Percentiles rank a stretch among this genome's conserved stretches.
Conservation (phyloP, 1,139 yeast genomes). For the Pichia sp. region DNA sequence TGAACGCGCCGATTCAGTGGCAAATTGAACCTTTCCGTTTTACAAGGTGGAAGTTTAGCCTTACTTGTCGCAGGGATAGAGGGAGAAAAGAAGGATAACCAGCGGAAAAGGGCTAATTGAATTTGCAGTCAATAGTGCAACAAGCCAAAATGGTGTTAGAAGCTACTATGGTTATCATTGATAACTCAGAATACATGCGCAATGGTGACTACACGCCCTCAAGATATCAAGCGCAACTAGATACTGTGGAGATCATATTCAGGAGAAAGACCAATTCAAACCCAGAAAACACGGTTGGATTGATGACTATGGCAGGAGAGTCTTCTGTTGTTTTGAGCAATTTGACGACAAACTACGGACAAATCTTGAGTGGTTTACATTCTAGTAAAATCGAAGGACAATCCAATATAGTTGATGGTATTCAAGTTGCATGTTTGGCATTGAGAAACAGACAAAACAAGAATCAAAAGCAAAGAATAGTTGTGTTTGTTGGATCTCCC, state of each 20-base stretch:
- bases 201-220: constrained; percentile 92
- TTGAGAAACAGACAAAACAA: constrained; percentile 94
- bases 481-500: constrained; percentile 89
- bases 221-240: constrained; percentile 88
- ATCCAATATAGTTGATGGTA: constrained; percentile 71
- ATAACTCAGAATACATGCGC: constrained; percentile 92
- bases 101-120: no score
- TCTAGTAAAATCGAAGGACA: constrained; percentile 71
- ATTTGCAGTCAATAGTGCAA: not conserved
- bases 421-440: constrained; percentile 96
- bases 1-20: constrained; percentile 12
- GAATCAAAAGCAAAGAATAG: constrained; percentile 84
- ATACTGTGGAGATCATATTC: constrained; percentile 86
- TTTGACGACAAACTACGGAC: constrained; percentile 83
- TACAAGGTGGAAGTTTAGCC: not conserved
- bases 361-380: constrained; percentile 81
- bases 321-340: constrained; percentile 85
- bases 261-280: constrained; percentile 81
- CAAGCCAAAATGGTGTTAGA: constrained; percentile 68
- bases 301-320: constrained; percentile 82
- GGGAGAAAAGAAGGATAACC: no score
- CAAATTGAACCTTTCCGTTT: constrained; percentile 3
- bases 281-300: constrained; percentile 92
- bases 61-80: not conserved
- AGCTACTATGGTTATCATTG: constrained; percentile 93